Evolutionary conservation across 805 yeast genomes (phyloP).

Genomic region (Barnettozyma californica): DNA sequence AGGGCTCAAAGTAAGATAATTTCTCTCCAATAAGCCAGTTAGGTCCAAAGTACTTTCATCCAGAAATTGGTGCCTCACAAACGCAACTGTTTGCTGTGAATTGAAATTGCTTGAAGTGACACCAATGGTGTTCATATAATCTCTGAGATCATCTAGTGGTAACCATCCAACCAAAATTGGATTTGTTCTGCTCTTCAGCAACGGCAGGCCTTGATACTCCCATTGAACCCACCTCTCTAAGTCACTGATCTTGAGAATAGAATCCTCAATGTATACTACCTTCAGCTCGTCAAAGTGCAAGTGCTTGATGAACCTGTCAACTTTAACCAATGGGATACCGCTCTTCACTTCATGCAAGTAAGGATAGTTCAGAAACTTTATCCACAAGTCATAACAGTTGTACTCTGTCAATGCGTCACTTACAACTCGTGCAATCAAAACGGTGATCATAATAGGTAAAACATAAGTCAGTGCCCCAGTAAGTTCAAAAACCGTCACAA

Average conservation of each 20-base stretch:
- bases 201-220: conserved; percentile 39
- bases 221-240: conserved; percentile 20
- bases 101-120: conserved; percentile 1
- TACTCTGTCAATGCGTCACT: conserved; percentile 54
- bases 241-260: conserved; percentile 21
- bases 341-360: conserved; percentile 37
- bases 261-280: conserved; percentile 29
- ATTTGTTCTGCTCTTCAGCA: conserved; percentile 31
- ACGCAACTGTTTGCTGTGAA: conserved; percentile 6
- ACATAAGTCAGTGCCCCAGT: conserved; percentile 85
- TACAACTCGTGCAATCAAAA: conserved; percentile 67
- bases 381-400: conserved; percentile 64
- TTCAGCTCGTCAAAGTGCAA: conserved; percentile 23
- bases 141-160: conserved; percentile 31
- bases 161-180: conserved; percentile 39
- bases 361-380: conserved; percentile 35
- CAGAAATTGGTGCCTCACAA: neutral
- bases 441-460: conserved; percentile 81
- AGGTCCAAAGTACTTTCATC: conserved; percentile 5
- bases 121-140: conserved; percentile 22
- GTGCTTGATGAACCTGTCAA: conserved; percentile 33
- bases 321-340: conserved; percentile 34
- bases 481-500: conserved; percentile 73
- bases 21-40: conserved; percentile 16
- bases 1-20: conserved; percentile 15